A percentile compares a stretch with the other conserved stretches of the same genome.
These are phyloP conservation scores for Avena insularis DNA, from an alignment of 176 grass and related monocot species.

Conservation along the genomic window DNA sequence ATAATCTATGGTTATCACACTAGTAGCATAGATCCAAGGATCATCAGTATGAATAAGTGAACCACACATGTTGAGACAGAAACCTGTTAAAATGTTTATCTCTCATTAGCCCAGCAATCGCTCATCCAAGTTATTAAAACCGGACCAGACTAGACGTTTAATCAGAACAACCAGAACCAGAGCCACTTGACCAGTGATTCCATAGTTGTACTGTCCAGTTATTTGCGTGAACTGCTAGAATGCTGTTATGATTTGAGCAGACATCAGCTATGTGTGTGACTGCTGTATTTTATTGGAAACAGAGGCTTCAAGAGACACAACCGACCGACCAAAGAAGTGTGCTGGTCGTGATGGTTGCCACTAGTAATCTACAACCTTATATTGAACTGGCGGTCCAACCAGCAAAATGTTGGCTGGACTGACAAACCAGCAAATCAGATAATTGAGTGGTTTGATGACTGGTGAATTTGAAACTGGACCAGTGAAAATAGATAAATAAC, in stretches of 20 bases:
- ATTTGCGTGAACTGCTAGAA: not conserved
- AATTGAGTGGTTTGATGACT: not conserved
- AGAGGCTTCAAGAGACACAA: not conserved
- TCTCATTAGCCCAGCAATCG: not conserved
- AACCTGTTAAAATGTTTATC: not conserved
- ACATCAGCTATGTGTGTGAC: not conserved
- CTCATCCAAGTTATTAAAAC: not conserved
- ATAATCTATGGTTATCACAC: not conserved
- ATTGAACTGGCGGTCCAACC: not conserved
- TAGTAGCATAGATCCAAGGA: conserved; percentile 20
- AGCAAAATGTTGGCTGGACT: not conserved
- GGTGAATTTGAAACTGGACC: not conserved
- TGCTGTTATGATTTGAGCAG: not conserved
- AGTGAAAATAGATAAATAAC: too few species aligned
- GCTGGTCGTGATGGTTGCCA: not conserved
- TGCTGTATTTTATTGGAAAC: not conserved
- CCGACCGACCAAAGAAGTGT: not conserved
- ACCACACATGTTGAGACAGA: not conserved
- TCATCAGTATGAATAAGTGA: not conserved
- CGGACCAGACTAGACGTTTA: not conserved
- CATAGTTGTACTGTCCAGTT: not conserved
- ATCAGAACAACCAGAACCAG: not conserved
- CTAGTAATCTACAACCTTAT: not conserved
- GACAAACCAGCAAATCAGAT: not conserved
- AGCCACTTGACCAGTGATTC: not conserved